These are phyloP conservation scores for Annulohypoxylon bovei DNA, from an alignment of 495 filamentous ascomycete species.

Conservation along the genomic window DNA sequence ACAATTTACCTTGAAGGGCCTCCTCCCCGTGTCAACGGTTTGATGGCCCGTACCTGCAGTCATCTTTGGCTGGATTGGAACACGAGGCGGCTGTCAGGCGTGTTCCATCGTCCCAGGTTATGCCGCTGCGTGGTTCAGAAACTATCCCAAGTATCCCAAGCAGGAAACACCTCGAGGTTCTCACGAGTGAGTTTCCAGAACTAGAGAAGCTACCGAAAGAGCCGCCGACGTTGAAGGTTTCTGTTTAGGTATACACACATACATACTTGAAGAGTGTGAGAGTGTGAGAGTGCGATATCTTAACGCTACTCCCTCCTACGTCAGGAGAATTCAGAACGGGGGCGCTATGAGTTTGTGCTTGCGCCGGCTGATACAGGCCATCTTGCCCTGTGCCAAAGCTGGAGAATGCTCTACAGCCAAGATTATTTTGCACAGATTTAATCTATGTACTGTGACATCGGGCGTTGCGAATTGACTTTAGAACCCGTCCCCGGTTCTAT, in stretches of 20 bases:
- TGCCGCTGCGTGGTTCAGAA: constrained; percentile 27
- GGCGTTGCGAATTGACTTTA: constrained; percentile 28
- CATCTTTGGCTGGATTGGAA: constrained; percentile 36
- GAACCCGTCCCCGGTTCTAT: constrained; percentile 34
- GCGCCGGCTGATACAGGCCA: neutral
- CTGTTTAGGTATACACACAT: too few species aligned
- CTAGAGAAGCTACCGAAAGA: constrained; percentile 36
- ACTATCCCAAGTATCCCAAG: constrained; percentile 22
- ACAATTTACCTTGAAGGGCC: constrained; percentile 39
- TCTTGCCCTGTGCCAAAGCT: constrained; percentile 3
- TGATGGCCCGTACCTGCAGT: constrained; percentile 37
- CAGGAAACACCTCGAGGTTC: constrained; percentile 33
- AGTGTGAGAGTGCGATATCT: neutral
- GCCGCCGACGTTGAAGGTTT: constrained; percentile 31
- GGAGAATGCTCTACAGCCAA: constrained; percentile 10
- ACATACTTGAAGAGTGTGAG: neutral
- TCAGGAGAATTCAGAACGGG: neutral
- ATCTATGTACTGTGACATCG: constrained; percentile 39
- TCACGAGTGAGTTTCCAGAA: constrained; percentile 38
- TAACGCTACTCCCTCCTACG: neutral
- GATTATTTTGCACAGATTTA: constrained; percentile 14
- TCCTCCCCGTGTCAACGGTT: constrained; percentile 32
- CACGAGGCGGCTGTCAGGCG: constrained; percentile 43
- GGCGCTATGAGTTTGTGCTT: constrained; percentile 1
- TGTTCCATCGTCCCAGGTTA: constrained; percentile 40